Evolutionary conservation across 106 monocot species (phyloP).

Genomic region (Platanthera guangdongensis): DNA sequence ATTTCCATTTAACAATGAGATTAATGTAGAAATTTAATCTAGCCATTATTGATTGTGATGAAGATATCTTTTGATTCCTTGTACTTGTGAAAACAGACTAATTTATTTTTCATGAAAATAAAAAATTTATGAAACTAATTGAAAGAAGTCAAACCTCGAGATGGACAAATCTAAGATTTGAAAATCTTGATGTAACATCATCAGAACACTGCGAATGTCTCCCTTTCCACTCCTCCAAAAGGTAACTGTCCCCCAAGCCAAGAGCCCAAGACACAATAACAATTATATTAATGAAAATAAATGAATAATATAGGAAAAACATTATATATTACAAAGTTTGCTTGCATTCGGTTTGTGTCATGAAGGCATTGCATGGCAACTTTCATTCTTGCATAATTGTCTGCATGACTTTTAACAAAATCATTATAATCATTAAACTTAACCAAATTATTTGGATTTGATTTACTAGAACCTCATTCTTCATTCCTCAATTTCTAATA

Average conservation of each 20-base stretch:
- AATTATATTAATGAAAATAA: constrained; percentile 1
- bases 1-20: background rate
- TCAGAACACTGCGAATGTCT: constrained; percentile 30
- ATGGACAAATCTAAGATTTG: constrained; percentile 47
- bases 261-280: background rate
- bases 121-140: background rate
- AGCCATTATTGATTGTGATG: background rate
- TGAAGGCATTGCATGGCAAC: background rate
- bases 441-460: background rate
- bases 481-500: background rate
- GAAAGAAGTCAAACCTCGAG: constrained; percentile 40
- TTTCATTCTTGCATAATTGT: background rate
- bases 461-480: background rate
- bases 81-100: background rate
- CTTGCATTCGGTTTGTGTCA: background rate
- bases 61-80: too few species aligned
- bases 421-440: background rate
- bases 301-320: background rate
- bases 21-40: background rate
- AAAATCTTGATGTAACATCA: constrained; percentile 32
- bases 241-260: constrained; percentile 25
- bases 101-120: background rate
- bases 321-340: background rate
- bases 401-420: background rate
- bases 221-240: constrained; percentile 68